phyloP scores from a whole-genome alignment of 108 stramenopile species.

The Cylindrotheca fusiformis region DNA sequence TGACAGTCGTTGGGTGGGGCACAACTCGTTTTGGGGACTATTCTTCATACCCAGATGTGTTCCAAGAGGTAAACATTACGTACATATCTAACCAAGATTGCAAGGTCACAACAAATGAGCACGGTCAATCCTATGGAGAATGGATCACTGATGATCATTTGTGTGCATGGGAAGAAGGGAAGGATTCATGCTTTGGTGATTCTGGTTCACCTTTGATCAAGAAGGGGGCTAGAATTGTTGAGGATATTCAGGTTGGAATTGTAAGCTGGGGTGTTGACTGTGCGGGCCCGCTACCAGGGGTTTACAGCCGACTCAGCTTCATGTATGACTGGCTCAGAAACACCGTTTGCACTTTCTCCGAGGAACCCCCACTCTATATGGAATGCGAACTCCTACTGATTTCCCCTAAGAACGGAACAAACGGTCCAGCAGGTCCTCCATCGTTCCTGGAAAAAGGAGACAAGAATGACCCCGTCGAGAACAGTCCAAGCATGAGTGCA shows the following conservation, averaged over 20 bases:
- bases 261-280: constrained; percentile 39
- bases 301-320: constrained; percentile 45
- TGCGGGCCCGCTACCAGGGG: constrained; percentile 40
- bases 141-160: constrained; percentile 8
- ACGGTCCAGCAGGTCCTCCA: neutral
- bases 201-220: constrained; percentile 41
- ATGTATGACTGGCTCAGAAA: constrained; percentile 21
- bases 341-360: constrained; percentile 32
- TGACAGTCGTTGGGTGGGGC: constrained; percentile 44
- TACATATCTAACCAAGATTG: constrained; percentile 41
- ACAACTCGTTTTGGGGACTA: constrained; percentile 1
- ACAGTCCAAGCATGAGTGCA: neutral
- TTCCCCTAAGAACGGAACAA: neutral
- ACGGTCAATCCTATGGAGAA: constrained; percentile 6
- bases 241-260: constrained; percentile 31
- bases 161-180: constrained; percentile 42
- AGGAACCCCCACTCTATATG: constrained; percentile 30
- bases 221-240: constrained; percentile 10
- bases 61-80: constrained; percentile 31
- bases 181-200: constrained; percentile 48
- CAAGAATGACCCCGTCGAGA: neutral
- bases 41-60: constrained; percentile 9
- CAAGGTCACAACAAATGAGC: neutral
- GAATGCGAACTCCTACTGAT: neutral
- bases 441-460: neutral